A percentile compares a stretch with the other conserved stretches of the same genome.
Evolutionary conservation across 2,329 filamentous ascomycete species (phyloP).

Genomic region (Nigrospora sphaerica): DNA sequence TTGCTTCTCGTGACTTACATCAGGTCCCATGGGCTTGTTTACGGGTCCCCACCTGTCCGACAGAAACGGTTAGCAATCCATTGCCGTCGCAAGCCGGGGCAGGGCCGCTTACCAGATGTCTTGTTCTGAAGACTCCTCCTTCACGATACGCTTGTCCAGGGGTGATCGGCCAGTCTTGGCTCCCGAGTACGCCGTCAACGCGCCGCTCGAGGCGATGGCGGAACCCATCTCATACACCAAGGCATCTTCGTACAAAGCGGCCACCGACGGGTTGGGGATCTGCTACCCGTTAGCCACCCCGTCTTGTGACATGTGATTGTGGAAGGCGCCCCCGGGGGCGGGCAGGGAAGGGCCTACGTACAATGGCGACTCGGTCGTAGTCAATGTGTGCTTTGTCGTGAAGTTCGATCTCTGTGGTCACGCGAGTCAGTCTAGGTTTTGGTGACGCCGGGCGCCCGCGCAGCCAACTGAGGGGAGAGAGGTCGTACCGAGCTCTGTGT

Average conservation of each 20-base stretch:
- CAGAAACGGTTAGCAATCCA: constrained; percentile 19
- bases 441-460: neutral
- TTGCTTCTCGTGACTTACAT: constrained; percentile 62
- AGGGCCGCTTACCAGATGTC: constrained; percentile 65
- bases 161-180: constrained; percentile 97
- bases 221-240: constrained; percentile 92
- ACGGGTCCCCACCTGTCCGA: constrained; percentile 77
- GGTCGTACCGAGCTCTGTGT: constrained; percentile 75
- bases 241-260: constrained; percentile 97
- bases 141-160: constrained; percentile 93
- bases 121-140: constrained; percentile 81
- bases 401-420: constrained; percentile 70
- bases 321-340: neutral
- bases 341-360: constrained; percentile 37
- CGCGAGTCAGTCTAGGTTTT: constrained; percentile 7
- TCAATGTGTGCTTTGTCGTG: constrained; percentile 98
- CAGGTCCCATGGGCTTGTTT: constrained; percentile 96
- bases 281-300: constrained; percentile 22
- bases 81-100: constrained; percentile 3
- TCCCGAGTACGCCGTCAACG: constrained; percentile 94
- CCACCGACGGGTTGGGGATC: constrained; percentile 88
- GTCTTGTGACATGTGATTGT: neutral
- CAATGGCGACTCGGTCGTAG: constrained; percentile 97
- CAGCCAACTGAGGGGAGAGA: too few species aligned
- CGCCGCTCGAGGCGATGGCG: constrained; percentile 92